Evolutionary conservation across 2,329 filamentous ascomycete genomes (phyloP), one percentile per base, ranked within the genome.

Genomic region (Cladophialophora exuberans): DNA sequence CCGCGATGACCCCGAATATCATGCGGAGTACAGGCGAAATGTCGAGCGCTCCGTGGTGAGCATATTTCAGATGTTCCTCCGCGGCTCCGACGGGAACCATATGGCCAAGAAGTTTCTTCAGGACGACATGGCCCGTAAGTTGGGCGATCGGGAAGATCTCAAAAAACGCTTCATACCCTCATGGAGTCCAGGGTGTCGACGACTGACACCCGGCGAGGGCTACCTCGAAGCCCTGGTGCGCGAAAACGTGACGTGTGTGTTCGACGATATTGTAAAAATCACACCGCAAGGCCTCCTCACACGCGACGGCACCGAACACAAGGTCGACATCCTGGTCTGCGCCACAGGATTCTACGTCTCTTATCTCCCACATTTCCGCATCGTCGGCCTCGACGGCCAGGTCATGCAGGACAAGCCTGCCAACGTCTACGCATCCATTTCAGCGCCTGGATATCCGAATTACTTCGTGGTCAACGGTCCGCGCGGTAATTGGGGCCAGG

Each of bases 391-490:
- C 3, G 54, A 61, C 10, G 67, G 69, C 2, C 25, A 64, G 6
- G 54, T 67, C 30, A 73, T 74, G 49, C 70, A 80, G 9, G 70
- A 74, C 28, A 65, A 70, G n/a, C 78, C 75, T 73, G 65, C 67
- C 3, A 64, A 70, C 31, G 49, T 57, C 10, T 81, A 81, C 64
- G 63, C 79, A 3, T 76, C 76, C 4, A 61, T 79, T 7, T 72
- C 73, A 0, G 74, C 73, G 4, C 70, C 75, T 0, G 70, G 73
- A 1, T 77, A 79, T 59, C 78, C 78, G 17, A 73, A 47, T 23
- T 70, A 69, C 44, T 67, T 73, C 25, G 65, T 66, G 20, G 64
- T 70, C 48, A 62, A 65, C 7, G 70, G 68, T 0, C 69, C 68
- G 1, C 64, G 64, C 13, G 62, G 56, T 9, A 65, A 64, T 10